Evolutionary conservation across 129 eudicot genomes (phyloP).

Genomic region (Arctium lappa): DNA sequence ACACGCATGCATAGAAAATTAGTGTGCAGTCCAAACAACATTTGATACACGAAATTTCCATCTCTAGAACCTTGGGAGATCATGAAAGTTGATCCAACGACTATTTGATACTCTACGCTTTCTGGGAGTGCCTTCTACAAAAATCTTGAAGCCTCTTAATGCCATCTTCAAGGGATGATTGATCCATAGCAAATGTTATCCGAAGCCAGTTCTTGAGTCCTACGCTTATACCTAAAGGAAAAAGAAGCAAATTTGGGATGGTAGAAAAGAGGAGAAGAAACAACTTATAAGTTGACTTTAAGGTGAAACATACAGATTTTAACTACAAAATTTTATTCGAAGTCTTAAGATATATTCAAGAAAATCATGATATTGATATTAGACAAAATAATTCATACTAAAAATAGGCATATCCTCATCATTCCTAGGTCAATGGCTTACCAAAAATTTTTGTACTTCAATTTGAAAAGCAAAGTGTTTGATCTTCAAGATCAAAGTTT

Average conservation of each 20-base stretch:
- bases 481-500: no score
- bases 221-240: constrained; percentile 41
- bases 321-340: no score
- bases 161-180: constrained; percentile 55
- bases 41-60: neutral
- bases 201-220: constrained; percentile 67
- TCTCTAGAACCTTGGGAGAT: neutral
- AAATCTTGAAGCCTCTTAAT: constrained; percentile 48
- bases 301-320: no score
- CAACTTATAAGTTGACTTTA: no score
- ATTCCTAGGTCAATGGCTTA: no score
- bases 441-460: no score
- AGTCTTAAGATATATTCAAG: no score
- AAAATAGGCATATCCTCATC: no score
- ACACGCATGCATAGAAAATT: neutral
- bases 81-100: neutral
- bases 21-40: neutral
- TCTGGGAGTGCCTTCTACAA: constrained; percentile 48
- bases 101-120: neutral
- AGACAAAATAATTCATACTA: no score
- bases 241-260: neutral
- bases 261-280: neutral
- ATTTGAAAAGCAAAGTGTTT: no score
- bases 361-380: no score
- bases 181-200: constrained; percentile 52